phyloP scores from a whole-genome alignment of 495 filamentous ascomycete genomes.

The Jackrogersella multiformis region DNA sequence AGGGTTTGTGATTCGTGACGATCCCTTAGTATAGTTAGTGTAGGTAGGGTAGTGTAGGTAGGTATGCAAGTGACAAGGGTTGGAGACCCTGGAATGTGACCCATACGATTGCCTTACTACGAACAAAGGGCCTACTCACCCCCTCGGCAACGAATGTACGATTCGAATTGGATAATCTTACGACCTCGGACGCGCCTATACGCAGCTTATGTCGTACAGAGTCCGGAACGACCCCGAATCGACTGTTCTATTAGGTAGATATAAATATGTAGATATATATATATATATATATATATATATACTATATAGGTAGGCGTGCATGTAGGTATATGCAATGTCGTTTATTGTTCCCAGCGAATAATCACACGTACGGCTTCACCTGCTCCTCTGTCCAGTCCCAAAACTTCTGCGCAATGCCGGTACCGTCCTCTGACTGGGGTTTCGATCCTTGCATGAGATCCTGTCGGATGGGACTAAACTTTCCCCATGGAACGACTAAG shows the following conservation, averaged over 20 bases:
- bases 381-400: constrained; percentile 57
- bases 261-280: no score
- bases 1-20: constrained; percentile 4
- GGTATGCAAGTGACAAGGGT: constrained; percentile 18
- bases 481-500: constrained; percentile 53
- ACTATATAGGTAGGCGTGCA: no score
- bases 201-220: neutral
- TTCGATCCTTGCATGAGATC: constrained; percentile 48
- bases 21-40: no score
- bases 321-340: neutral
- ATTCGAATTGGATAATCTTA: constrained; percentile 13
- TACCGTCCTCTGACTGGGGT: constrained; percentile 51
- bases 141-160: constrained; percentile 1
- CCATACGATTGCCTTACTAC: constrained; percentile 1
- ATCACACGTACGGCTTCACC: constrained; percentile 44
- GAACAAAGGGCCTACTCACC: neutral
- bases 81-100: neutral
- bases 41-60: no score
- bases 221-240: neutral
- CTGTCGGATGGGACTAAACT: constrained; percentile 36
- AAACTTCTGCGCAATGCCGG: constrained; percentile 50
- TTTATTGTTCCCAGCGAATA: no score
- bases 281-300: no score
- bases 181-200: no score
- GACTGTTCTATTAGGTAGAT: neutral